phyloP scores from a whole-genome alignment of 139 green algal species.

The Raphidocelis subcapitata region DNA sequence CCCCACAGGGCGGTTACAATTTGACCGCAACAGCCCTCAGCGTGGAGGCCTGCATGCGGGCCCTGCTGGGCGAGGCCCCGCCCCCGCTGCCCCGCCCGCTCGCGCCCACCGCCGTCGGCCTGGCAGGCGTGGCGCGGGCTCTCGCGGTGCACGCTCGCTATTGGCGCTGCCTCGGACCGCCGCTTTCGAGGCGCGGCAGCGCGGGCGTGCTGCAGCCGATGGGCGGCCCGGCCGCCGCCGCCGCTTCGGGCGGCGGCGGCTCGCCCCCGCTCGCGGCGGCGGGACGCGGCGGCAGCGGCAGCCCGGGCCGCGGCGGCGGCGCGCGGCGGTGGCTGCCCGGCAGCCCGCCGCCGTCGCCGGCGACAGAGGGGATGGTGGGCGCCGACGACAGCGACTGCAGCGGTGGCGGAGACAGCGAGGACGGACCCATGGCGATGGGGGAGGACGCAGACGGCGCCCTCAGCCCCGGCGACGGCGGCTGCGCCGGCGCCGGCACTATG shows the following conservation, averaged over 20 bases:
- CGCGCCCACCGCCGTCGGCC: conserved; percentile 7
- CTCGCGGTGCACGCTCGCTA: conserved; percentile 19
- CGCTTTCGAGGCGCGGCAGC: conserved; percentile 4
- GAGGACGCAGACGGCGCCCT: no score
- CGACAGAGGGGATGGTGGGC: no score
- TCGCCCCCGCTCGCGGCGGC: neutral
- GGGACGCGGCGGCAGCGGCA: neutral
- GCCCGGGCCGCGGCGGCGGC: neutral
- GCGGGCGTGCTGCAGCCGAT: neutral
- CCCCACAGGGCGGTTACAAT: conserved; percentile 85
- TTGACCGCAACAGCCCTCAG: conserved; percentile 55
- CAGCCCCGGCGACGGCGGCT: no score
- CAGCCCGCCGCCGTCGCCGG: no score
- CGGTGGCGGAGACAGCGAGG: no score
- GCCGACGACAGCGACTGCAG: no score
- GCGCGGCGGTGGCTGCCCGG: no score
- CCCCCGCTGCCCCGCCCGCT: conserved; percentile 20
- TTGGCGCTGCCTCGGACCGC: conserved; percentile 25
- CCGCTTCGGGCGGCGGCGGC: neutral
- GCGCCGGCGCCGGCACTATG: no score
- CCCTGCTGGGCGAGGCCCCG: conserved; percentile 65
- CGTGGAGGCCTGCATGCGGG: conserved; percentile 66
- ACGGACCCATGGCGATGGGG: no score
- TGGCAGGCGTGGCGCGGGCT: conserved; percentile 4
- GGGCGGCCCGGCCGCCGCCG: neutral